Conservation (phyloP, 805 yeast species). For the Tetrapisispora iriomotensis region DNA sequence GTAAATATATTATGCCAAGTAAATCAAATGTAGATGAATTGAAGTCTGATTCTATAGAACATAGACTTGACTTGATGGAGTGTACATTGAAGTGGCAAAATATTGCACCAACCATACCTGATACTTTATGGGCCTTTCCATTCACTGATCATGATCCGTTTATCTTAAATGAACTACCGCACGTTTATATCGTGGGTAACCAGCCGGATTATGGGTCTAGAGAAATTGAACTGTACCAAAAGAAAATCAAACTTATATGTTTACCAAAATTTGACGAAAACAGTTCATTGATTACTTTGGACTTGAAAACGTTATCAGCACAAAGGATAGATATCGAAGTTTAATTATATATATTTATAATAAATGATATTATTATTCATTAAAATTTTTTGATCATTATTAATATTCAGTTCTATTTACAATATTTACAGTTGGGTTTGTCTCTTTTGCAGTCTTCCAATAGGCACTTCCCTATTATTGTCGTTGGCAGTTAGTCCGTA, state of each 20-base stretch:
- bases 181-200: constrained; percentile 79
- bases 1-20: constrained; percentile 48
- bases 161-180: constrained; percentile 68
- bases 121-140: constrained; percentile 86
- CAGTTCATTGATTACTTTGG: constrained; percentile 55
- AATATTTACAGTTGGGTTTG: neutral
- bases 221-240: constrained; percentile 29
- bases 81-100: constrained; percentile 75
- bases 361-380: neutral
- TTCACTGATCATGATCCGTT: constrained; percentile 72
- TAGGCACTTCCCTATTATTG: constrained; percentile 40
- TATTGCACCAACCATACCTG: constrained; percentile 90
- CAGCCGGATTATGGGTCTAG: constrained; percentile 53
- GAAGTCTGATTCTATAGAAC: constrained; percentile 16
- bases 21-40: constrained; percentile 20
- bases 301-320: constrained; percentile 46
- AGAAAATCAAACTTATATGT: constrained; percentile 45
- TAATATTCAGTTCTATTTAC: neutral
- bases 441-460: constrained; percentile 12
- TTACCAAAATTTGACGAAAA: constrained; percentile 64
- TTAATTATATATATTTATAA: constrained; percentile 5
- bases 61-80: constrained; percentile 49
- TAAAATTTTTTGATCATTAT: neutral
- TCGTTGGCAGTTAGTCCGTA: constrained; percentile 55
- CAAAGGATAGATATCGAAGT: constrained; percentile 35